These are phyloP conservation scores for Starmerella kuoi DNA, from an alignment of 805 yeast species.

Conservation along the genomic window DNA sequence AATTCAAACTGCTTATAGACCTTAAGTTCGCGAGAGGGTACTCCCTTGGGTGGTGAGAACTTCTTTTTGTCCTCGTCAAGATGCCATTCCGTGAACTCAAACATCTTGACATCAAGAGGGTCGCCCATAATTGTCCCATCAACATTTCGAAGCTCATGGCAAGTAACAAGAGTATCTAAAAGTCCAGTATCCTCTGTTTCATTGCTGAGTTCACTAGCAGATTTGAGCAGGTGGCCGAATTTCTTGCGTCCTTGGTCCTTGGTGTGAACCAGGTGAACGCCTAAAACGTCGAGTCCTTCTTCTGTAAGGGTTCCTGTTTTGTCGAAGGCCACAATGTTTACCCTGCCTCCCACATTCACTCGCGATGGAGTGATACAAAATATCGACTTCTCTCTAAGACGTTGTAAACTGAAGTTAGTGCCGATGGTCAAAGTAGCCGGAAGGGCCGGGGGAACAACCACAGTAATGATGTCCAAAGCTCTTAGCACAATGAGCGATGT, in stretches of 20 bases:
- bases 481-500: conserved; percentile 62
- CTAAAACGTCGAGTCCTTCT: conserved; percentile 82
- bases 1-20: conserved; percentile 62
- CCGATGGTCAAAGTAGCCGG: conserved; percentile 98
- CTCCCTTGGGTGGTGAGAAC: conserved; percentile 6
- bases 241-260: conserved; percentile 1
- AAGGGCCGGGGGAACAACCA: conserved; percentile 96
- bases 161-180: conserved; percentile 42
- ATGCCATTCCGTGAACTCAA: conserved; percentile 72
- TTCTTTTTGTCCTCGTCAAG: conserved; percentile 48
- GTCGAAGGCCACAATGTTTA: conserved; percentile 85
- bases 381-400: conserved; percentile 56
- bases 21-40: conserved; percentile 27
- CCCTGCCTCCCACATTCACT: conserved; percentile 90
- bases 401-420: conserved; percentile 75
- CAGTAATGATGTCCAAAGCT: conserved; percentile 86
- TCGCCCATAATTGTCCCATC: conserved; percentile 82
- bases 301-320: conserved; percentile 97
- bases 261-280: conserved; percentile 36
- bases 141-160: conserved; percentile 75
- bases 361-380: conserved; percentile 91
- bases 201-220: conserved; percentile 13
- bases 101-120: conserved; percentile 88
- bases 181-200: conserved; percentile 10
- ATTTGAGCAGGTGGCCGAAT: conserved; percentile 19